Conservation (phyloP, 2,329 filamentous ascomycete genomes). For the Polytolypa hystricis region DNA sequence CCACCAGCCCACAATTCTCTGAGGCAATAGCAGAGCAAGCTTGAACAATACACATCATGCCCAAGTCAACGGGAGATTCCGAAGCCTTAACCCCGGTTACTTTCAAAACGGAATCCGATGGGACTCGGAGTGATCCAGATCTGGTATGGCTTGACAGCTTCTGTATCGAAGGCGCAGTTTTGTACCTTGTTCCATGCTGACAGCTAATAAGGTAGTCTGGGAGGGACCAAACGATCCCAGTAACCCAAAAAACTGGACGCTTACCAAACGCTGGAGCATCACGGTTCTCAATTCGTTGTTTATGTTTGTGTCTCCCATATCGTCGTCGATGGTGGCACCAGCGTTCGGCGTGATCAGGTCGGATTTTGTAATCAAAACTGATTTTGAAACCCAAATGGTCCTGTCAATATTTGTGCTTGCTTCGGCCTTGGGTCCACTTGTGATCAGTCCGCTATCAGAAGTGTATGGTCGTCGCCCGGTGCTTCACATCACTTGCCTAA, state of each 20-base stretch:
- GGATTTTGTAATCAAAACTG: constrained; percentile 42
- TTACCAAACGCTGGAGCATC: constrained; percentile 46
- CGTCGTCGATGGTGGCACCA: constrained; percentile 49
- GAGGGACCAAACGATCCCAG: constrained; percentile 40
- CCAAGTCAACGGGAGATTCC: too few relatives aligned
- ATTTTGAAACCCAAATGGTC: constrained; percentile 36
- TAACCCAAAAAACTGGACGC: constrained; percentile 45
- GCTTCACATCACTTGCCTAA: constrained; percentile 44
- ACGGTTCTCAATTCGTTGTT: constrained; percentile 46
- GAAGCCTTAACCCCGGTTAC: too few relatives aligned
- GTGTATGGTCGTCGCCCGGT: constrained; percentile 46
- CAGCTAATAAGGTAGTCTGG: constrained; percentile 32
- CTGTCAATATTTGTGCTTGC: constrained; percentile 47
- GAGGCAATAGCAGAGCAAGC: too few relatives aligned
- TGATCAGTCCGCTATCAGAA: constrained; percentile 44
- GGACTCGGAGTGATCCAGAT: too few relatives aligned
- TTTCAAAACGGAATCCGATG: too few relatives aligned
- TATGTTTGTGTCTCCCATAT: constrained; percentile 53
- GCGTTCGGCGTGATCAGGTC: constrained; percentile 41
- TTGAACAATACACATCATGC: too few relatives aligned
- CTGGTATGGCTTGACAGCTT: constrained; percentile 1
- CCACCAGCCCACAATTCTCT: too few relatives aligned
- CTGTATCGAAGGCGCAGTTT: too few relatives aligned
- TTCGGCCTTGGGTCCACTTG: constrained; percentile 42
- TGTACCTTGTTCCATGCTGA: neutral